These are phyloP conservation scores for Claviceps cyperi DNA, from an alignment of 2,329 filamentous ascomycete species.

Conservation along the genomic window DNA sequence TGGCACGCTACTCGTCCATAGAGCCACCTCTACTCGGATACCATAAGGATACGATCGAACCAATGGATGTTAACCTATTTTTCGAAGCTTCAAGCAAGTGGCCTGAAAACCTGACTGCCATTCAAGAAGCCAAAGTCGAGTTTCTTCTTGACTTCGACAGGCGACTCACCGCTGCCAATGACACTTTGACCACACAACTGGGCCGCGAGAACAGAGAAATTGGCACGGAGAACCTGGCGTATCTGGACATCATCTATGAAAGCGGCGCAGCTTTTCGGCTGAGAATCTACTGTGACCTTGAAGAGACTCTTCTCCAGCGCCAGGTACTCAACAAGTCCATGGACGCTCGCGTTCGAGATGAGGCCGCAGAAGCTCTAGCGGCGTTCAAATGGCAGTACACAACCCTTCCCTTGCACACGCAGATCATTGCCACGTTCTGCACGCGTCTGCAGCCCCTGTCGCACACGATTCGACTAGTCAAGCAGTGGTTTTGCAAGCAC, in stretches of 20 bases:
- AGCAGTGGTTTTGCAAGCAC: constrained; percentile 80
- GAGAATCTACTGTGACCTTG: constrained; percentile 78
- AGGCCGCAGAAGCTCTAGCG: constrained; percentile 54
- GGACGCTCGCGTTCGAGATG: constrained; percentile 50
- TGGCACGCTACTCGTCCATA: constrained; percentile 60
- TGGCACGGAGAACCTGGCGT: constrained; percentile 61
- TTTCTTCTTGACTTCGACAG: constrained; percentile 68
- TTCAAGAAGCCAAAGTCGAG: constrained; percentile 86
- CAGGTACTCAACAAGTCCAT: constrained; percentile 59
- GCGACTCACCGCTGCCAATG: constrained; percentile 47
- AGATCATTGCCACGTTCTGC: constrained; percentile 65
- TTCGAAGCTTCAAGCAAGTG: constrained; percentile 89
- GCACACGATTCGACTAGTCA: constrained; percentile 67
- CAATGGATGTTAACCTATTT: constrained; percentile 69
- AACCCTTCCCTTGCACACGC: constrained; percentile 63
- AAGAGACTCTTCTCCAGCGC: constrained; percentile 67
- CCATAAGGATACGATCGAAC: constrained; percentile 29
- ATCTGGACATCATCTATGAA: constrained; percentile 66
- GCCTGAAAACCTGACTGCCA: constrained; percentile 82
- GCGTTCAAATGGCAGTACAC: constrained; percentile 57
- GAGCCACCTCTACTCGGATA: constrained; percentile 25
- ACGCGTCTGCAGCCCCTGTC: constrained; percentile 71
- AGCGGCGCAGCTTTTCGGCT: constrained; percentile 65
- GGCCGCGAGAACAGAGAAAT: constrained; percentile 65
- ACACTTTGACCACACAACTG: constrained; percentile 50